Evolutionary conservation across 2,329 filamentous ascomycete genomes (phyloP).

Genomic region (Hyphodiscus sp.): DNA sequence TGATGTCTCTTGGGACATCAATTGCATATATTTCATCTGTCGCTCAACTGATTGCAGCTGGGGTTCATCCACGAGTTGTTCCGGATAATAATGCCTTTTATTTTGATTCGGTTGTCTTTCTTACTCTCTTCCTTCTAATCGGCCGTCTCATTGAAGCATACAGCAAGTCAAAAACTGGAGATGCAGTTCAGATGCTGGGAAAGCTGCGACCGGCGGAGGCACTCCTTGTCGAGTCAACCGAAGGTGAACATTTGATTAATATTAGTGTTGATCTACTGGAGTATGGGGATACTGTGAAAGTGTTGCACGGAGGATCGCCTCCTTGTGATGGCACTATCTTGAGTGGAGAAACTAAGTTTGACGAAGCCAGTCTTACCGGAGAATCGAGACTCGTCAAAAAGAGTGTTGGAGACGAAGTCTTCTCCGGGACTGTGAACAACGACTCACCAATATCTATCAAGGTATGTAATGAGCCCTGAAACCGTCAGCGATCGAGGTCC

Average conservation of each 20-base stretch:
- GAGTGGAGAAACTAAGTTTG: conserved; percentile 61
- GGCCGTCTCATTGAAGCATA: conserved; percentile 78
- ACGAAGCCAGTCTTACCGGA: conserved; percentile 85
- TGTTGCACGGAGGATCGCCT: conserved; percentile 75
- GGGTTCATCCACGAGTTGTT: conserved; percentile 34
- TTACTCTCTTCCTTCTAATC: conserved; percentile 78
- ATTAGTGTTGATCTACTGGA: conserved; percentile 55
- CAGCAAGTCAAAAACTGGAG: conserved; percentile 84
- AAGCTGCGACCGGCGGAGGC: conserved; percentile 74
- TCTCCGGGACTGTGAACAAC: conserved; percentile 70
- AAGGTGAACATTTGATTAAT: conserved; percentile 2
- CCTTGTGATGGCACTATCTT: conserved; percentile 72
- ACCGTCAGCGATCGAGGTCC: too few relatives aligned
- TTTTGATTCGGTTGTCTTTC: conserved; percentile 88
- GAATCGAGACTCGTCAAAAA: conserved; percentile 66
- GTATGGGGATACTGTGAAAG: conserved; percentile 64
- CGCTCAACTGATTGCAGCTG: conserved; percentile 65
- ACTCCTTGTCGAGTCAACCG: conserved; percentile 51
- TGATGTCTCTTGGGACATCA: conserved; percentile 81
- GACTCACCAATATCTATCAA: conserved; percentile 54
- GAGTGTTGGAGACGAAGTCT: conserved; percentile 55
- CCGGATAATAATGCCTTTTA: conserved; percentile 54
- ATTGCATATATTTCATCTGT: conserved; percentile 84
- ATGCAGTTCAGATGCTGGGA: conserved; percentile 74
- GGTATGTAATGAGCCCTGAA: not conserved